Evolutionary conservation across 345 rosid species (phyloP), one percentile per base, ranked within the genome.

Genomic region (Mangifera indica): DNA sequence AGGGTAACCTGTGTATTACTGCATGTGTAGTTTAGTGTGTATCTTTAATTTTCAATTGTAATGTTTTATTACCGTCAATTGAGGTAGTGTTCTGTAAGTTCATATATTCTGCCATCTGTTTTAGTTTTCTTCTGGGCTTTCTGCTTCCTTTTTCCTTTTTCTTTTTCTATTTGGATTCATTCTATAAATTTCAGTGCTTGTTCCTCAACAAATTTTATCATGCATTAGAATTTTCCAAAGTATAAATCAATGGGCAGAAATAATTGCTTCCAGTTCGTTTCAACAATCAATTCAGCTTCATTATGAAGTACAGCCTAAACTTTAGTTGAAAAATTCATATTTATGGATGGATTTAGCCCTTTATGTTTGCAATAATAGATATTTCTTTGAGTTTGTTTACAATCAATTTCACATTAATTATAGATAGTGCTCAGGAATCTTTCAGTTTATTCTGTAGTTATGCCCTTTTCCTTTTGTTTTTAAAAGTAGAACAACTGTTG

Each of bases 1-100:
- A 76, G 55, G 66, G 49, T 72, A 56, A 29, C 67, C 63, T 7
- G 58, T 34, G 57, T 63, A 60, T 60, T 29, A 22, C 32, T 12
- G 75, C 72, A 20, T 21, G 25, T 54, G 80, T 79, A 79, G 84
- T 77, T 71, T 80, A 78, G 68, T 65, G 77, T 79, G 85, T 71
- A 74, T 69, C 73, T 72, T 67, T 42, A 24, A 66, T 65, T 72
- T 56, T 59, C 56, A 51, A 63, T 52, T 25, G 6, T 32, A 29
- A 56, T 74, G 73, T 74, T 76, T 34, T 25, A 4, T 77, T 20
- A 10, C 72, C 72, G 63, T 53, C 61, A 60, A 74, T 45, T 55
- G 61, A 49, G 70, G 74, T 67, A 79, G 75, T 70, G 61, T 60
- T 69, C 21, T 80, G 80, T 69, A 74, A 72, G 78, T 56, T 62